Base-by-base conservation (phyloP, 2,329 filamentous ascomycete genomes). In the Dothideomycetes sp. region DNA sequence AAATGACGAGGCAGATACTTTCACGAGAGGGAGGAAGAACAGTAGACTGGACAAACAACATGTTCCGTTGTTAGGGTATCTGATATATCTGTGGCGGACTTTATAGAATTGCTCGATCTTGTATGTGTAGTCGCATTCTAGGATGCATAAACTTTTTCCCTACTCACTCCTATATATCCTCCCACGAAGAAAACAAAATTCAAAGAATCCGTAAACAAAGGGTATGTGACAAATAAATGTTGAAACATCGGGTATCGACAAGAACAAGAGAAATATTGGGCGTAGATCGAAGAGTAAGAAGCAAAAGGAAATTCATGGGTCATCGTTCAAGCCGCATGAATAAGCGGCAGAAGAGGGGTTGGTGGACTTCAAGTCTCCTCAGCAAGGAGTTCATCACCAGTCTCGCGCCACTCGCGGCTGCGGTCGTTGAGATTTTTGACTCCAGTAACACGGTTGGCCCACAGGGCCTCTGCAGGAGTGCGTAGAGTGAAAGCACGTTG, bases 401-500 rank as follows among this genome's bases (percentile, higher is more conserved):
- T 80, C 52, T 95, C 89, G 45, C 89, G 78, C 91, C 91, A 98
- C 51, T 94, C 86, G 33, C 86, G 79, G 53, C 85, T 91, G 57
- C 78, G 77, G 50, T 93, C 84, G 1, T 85, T 85, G 48, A 96
- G 65, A 45, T 76, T 73, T 63, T 82, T 87, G 48, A 96, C 78
- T 17, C 91, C 91, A 11, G 71, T 64, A 15, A 96, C 82, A 25
- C 91, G 77, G 28, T 75, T 75, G 1, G 91, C 87, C 87, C 89
- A 96, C 20, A 96, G 73, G 22, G 78, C 77, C 67, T 98, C 91
- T 5, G 89, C 82, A 0, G 86, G 79, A 2, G 88, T 91, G 37
- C 89, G 79, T 73, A 89, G 95, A 1, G 91, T 96, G 58, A 89
- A 94, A 9, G 83, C 88, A 33, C 91, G 76, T 64, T 98, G 91